Percentiles rank a stretch among this genome's conserved stretches.
Conservation (phyloP, 108 stramenopile genomes). For the Chaetoceros tenuissimus region DNA sequence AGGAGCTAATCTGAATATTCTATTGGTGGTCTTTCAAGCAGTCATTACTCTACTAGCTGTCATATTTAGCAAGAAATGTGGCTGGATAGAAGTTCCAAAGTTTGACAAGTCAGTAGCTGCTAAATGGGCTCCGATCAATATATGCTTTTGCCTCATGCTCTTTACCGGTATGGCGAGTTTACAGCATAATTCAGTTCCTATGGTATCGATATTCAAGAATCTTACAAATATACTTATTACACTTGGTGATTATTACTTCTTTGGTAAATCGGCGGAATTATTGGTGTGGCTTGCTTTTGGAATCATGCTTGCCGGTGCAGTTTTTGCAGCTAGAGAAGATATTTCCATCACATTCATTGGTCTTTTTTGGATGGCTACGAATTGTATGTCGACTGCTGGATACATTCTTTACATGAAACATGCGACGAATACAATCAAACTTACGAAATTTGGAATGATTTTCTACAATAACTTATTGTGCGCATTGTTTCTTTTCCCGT, state of each 20-base stretch:
- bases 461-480: constrained; percentile 98
- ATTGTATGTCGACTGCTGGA: constrained; percentile 86
- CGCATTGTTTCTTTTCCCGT: constrained; percentile 63
- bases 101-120: constrained; percentile 60
- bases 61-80: constrained; percentile 38
- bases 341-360: constrained; percentile 61
- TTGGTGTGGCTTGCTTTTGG: constrained; percentile 81
- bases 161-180: constrained; percentile 89
- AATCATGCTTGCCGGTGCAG: constrained; percentile 90
- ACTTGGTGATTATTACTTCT: constrained; percentile 78
- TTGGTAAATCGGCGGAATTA: constrained; percentile 59
- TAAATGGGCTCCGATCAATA: constrained; percentile 94
- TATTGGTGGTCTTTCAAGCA: constrained; percentile 84
- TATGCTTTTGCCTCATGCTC: constrained; percentile 95
- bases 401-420: constrained; percentile 96
- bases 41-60: constrained; percentile 68
- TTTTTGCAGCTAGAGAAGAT: constrained; percentile 87
- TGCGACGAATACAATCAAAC: constrained; percentile 86
- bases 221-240: constrained; percentile 90
- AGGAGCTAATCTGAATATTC: constrained; percentile 64
- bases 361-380: constrained; percentile 90
- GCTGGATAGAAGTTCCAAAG: constrained; percentile 71
- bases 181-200: constrained; percentile 83
- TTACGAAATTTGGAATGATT: constrained; percentile 95
- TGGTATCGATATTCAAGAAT: constrained; percentile 98